A percentile compares a stretch with the other conserved stretches of the same genome.
Conservation (phyloP, 192 early-diverging fungal species). For the Podila epigama region DNA sequence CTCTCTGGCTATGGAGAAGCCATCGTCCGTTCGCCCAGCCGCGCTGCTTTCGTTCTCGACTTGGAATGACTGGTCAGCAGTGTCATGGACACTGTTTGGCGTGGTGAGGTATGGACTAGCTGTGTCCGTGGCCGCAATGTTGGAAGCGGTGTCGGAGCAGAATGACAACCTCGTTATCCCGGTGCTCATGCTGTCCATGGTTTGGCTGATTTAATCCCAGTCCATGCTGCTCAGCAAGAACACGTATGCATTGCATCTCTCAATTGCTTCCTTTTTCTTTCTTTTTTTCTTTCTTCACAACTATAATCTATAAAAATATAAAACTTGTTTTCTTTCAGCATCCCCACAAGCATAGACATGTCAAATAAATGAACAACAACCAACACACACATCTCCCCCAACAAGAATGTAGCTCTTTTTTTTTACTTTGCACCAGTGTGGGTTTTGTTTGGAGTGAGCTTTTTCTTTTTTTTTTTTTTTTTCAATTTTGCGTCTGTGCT, state of each 20-base stretch:
- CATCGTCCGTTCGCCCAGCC: constrained; percentile 18
- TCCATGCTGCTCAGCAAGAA: background rate
- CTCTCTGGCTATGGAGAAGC: background rate
- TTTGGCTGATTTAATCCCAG: constrained; percentile 30
- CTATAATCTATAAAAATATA: background rate
- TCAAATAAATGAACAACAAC: too few relatives aligned
- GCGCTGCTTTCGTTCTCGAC: constrained; percentile 27
- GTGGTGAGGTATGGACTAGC: constrained; percentile 34
- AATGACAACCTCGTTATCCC: constrained; percentile 97
- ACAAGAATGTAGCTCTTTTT: too few relatives aligned
- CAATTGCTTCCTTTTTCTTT: background rate
- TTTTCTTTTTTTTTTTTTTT: background rate
- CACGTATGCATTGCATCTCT: too few relatives aligned
- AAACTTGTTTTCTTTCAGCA: background rate
- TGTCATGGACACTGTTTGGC: constrained; percentile 25
- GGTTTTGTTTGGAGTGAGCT: too few relatives aligned
- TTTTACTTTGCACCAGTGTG: too few relatives aligned
- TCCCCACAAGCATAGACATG: too few relatives aligned
- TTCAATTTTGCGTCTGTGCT: too few relatives aligned
- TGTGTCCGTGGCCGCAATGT: constrained; percentile 58
- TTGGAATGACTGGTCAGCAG: constrained; percentile 39
- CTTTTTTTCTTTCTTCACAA: background rate
- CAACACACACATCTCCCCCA: too few relatives aligned
- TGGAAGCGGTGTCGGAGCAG: constrained; percentile 90
- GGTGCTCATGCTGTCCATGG: constrained; percentile 70